Percentiles rank a stretch among this genome's conserved stretches.
Evolutionary conservation across 352 stramenopile species (phyloP).

Genomic region (Aphanomyces stellatus): DNA sequence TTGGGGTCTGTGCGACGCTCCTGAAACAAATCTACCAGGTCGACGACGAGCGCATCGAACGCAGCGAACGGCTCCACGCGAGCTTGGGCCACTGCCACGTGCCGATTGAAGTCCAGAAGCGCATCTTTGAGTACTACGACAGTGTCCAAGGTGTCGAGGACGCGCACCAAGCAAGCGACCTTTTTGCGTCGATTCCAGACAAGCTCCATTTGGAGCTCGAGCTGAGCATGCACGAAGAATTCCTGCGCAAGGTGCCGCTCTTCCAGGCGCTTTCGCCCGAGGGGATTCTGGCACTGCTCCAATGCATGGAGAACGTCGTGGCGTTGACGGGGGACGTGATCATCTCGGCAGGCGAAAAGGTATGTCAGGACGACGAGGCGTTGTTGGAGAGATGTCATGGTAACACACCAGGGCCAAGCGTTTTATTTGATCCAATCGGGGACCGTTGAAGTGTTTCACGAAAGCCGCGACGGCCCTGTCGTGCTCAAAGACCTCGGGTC

Average conservation of each 20-base stretch:
- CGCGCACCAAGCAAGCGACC: not conserved
- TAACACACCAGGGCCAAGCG: too few relatives aligned
- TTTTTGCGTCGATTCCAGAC: not conserved
- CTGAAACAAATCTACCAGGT: not conserved
- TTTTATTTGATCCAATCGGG: not conserved
- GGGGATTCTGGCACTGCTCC: not conserved
- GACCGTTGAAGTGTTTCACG: not conserved
- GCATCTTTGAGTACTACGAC: not conserved
- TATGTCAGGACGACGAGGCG: too few relatives aligned
- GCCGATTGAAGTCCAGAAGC: not conserved
- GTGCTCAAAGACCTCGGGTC: not conserved
- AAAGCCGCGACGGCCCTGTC: not conserved
- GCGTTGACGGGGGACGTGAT: not conserved
- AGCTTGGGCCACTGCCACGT: not conserved
- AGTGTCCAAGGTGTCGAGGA: not conserved
- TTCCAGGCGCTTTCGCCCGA: not conserved
- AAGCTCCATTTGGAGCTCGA: slow-evolving; percentile 1
- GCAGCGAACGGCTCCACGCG: not conserved
- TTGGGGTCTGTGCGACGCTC: not conserved
- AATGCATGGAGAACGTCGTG: not conserved
- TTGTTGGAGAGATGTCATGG: too few relatives aligned
- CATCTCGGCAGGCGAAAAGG: not conserved
- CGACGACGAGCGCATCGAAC: not conserved
- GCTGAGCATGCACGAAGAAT: not conserved
- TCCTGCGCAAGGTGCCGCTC: not conserved